These are phyloP conservation scores for Withania somnifera DNA, from an alignment of 305 asterid genomes.

Conservation along the genomic window DNA sequence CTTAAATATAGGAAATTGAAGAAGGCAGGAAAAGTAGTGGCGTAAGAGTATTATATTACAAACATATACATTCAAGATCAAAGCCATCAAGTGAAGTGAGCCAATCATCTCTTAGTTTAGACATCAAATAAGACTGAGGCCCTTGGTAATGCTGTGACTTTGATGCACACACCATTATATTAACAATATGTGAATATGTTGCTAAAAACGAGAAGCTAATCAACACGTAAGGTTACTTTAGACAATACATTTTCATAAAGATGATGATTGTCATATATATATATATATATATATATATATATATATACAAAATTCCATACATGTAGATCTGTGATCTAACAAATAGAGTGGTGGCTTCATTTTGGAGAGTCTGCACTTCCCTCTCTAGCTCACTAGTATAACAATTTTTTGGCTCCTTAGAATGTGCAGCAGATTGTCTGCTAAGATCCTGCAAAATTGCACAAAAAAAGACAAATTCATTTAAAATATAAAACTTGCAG, in stretches of 20 bases:
- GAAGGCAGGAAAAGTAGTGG: background rate
- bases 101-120: background rate
- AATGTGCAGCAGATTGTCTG: slow-evolving; percentile 97
- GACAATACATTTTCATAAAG: background rate
- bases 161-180: background rate
- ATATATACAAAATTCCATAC: slow-evolving; percentile 13
- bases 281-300: background rate
- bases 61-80: background rate
- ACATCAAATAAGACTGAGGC: background rate
- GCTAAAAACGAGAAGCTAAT: background rate
- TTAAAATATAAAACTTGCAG: background rate
- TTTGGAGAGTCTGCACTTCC: slow-evolving; percentile 91
- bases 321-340: slow-evolving; percentile 92
- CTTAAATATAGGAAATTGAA: background rate
- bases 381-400: slow-evolving; percentile 86
- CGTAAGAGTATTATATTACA: background rate
- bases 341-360: slow-evolving; percentile 82
- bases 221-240: background rate
- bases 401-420: slow-evolving; percentile 78
- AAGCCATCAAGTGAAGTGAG: background rate
- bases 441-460: slow-evolving; percentile 55
- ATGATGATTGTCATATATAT: background rate
- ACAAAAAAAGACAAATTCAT: background rate
- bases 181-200: background rate
- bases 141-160: background rate